These are phyloP conservation scores for Phoenix dactylifera DNA, from an alignment of 176 grass and related monocot species.

Conservation along the genomic window DNA sequence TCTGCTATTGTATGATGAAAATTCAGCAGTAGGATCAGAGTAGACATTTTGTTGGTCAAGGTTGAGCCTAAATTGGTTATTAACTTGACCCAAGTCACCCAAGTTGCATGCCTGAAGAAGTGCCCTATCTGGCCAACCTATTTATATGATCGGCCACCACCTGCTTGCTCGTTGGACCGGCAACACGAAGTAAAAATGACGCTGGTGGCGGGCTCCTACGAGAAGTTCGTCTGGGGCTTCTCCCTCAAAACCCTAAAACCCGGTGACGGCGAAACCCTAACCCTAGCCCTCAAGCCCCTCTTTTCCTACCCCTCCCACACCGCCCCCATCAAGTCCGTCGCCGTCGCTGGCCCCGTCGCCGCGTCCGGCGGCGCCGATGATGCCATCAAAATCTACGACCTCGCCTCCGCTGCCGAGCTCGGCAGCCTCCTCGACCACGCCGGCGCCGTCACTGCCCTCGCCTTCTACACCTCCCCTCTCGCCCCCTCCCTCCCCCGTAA, in stretches of 20 bases:
- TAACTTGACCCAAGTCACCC: no score
- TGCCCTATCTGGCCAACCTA: no score
- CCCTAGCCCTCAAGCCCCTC: constrained; percentile 36
- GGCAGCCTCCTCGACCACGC: constrained; percentile 63
- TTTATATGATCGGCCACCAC: no score
- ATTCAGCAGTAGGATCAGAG: no score
- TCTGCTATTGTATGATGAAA: no score
- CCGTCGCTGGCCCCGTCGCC: constrained; percentile 28
- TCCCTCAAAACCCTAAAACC: constrained; percentile 48
- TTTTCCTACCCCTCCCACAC: constrained; percentile 81
- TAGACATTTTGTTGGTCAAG: no score
- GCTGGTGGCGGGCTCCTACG: constrained; percentile 84
- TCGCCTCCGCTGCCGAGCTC: constrained; percentile 48
- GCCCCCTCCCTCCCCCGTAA: constrained; percentile 60
- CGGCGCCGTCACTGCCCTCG: constrained; percentile 67
- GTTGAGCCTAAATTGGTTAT: no score
- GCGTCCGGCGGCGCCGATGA: constrained; percentile 68
- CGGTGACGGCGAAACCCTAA: neutral
- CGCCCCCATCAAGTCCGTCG: constrained; percentile 67
- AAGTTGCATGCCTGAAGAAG: no score
- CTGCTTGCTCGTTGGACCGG: no score
- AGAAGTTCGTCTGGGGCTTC: constrained; percentile 97
- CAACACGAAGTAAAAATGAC: constrained; percentile 24
- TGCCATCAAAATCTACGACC: constrained; percentile 76
- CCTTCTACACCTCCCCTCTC: constrained; percentile 49